Evolutionary conservation across 2,329 filamentous ascomycete species (phyloP).

Genomic region (Trichoderma harzianum): DNA sequence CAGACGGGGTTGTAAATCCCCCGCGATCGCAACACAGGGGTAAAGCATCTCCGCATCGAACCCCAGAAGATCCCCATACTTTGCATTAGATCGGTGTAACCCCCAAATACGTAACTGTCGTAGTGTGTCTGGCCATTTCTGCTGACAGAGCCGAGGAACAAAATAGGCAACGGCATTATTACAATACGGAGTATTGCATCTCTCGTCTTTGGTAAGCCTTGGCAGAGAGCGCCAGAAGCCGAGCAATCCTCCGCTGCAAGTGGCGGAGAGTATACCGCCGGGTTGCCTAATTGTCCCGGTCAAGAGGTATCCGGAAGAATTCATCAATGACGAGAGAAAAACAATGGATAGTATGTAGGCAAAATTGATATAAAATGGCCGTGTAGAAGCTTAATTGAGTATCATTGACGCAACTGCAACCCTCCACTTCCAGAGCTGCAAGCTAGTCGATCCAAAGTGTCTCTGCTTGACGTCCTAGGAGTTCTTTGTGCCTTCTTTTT

Average conservation of each 20-base stretch:
- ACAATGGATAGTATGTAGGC: background rate
- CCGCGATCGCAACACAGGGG: background rate
- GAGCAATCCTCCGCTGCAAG: constrained; percentile 9
- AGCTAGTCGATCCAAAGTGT: background rate
- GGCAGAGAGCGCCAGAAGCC: background rate
- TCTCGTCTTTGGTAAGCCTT: background rate
- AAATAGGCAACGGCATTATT: background rate
- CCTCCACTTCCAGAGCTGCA: background rate
- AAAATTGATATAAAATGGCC: background rate
- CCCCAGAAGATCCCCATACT: background rate
- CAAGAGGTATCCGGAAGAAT: background rate
- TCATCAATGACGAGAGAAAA: background rate
- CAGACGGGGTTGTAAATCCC: background rate
- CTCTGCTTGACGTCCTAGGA: background rate
- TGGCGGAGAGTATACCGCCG: background rate
- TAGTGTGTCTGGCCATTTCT: background rate
- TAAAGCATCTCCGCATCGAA: constrained; percentile 1
- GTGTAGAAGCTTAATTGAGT: background rate
- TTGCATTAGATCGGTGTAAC: constrained; percentile 13
- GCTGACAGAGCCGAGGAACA: background rate
- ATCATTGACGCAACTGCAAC: background rate
- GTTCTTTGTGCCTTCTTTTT: background rate
- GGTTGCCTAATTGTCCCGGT: background rate
- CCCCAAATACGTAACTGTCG: background rate
- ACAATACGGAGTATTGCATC: background rate